Evolutionary conservation across 495 filamentous ascomycete species (phyloP).

Genomic region (Hypoxylon subgilvum): DNA sequence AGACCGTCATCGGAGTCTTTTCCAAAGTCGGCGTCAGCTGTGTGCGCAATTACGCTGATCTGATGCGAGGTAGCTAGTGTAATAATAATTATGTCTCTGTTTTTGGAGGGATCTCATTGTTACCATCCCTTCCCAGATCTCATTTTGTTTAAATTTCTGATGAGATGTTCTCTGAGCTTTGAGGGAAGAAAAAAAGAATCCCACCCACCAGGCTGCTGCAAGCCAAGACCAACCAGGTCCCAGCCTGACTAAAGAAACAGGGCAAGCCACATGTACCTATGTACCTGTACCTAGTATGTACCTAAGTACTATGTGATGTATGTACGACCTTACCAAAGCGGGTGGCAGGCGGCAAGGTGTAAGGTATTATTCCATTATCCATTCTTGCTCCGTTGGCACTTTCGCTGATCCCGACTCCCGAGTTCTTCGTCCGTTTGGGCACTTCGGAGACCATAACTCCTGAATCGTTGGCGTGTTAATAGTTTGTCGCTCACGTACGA

Average conservation of each 20-base stretch:
- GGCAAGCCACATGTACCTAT: constrained; percentile 33
- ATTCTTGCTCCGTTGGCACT: constrained; percentile 34
- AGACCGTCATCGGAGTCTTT: constrained; percentile 41
- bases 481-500: constrained; percentile 10
- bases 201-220: constrained; percentile 35
- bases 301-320: constrained; percentile 10
- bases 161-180: constrained; percentile 23
- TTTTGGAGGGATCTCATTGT: constrained; percentile 31
- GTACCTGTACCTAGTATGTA: constrained; percentile 6
- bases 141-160: constrained; percentile 27
- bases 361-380: constrained; percentile 5
- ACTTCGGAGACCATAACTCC: constrained; percentile 13
- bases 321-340: not conserved
- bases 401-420: constrained; percentile 22
- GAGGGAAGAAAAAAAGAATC: too few relatives aligned
- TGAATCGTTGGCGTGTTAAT: constrained; percentile 29
- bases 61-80: constrained; percentile 22
- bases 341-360: not conserved
- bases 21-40: constrained; percentile 33
- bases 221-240: constrained; percentile 23
- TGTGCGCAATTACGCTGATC: constrained; percentile 29
- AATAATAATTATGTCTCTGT: too few relatives aligned
- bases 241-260: constrained; percentile 31
- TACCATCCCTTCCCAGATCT: constrained; percentile 36
- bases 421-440: constrained; percentile 23